Percentiles rank a stretch among this genome's conserved stretches.
Conservation (phyloP, 2,329 filamentous ascomycete genomes). For the Blumeria hordei region DNA sequence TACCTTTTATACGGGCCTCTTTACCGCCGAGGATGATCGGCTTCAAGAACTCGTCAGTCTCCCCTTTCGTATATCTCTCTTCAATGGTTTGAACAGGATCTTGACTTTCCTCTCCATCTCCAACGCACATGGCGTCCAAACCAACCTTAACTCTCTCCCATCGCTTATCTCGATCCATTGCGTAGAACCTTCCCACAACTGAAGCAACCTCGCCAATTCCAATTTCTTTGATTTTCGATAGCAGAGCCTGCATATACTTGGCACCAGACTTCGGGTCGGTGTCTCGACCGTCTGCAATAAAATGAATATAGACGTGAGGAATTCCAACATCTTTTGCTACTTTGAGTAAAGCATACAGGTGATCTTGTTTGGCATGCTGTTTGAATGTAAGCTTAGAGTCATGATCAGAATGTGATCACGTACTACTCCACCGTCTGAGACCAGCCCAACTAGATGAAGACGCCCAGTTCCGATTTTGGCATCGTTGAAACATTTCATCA, state of each 20-base stretch:
- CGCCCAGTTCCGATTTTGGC: conserved; percentile 78
- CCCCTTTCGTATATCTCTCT: conserved; percentile 63
- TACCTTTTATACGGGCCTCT: conserved; percentile 65
- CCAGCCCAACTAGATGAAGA: conserved; percentile 73
- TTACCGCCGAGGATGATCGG: conserved; percentile 85
- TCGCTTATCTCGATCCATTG: conserved; percentile 98
- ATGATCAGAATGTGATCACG: conserved; percentile 12
- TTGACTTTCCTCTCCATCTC: conserved; percentile 64
- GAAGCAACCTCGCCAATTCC: conserved; percentile 75
- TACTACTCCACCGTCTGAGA: conserved; percentile 84
- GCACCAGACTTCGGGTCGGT: conserved; percentile 89
- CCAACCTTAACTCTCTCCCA: conserved; percentile 89
- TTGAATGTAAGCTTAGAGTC: conserved; percentile 4
- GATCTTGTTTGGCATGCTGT: conserved; percentile 79
- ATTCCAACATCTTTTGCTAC: conserved; percentile 75
- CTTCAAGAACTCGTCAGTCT: conserved; percentile 95
- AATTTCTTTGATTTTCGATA: conserved; percentile 61
- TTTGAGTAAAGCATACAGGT: conserved; percentile 67
- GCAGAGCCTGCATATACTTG: conserved; percentile 66
- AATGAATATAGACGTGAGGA: conserved; percentile 90
- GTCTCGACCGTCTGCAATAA: conserved; percentile 94
- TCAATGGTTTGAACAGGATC: conserved; percentile 75
- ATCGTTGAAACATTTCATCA: conserved; percentile 39
- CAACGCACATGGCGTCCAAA: conserved; percentile 57
- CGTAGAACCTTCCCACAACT: conserved; percentile 86